These are phyloP conservation scores for Silene coronaria DNA, from an alignment of 179 eudicot genomes.

Conservation along the genomic window DNA sequence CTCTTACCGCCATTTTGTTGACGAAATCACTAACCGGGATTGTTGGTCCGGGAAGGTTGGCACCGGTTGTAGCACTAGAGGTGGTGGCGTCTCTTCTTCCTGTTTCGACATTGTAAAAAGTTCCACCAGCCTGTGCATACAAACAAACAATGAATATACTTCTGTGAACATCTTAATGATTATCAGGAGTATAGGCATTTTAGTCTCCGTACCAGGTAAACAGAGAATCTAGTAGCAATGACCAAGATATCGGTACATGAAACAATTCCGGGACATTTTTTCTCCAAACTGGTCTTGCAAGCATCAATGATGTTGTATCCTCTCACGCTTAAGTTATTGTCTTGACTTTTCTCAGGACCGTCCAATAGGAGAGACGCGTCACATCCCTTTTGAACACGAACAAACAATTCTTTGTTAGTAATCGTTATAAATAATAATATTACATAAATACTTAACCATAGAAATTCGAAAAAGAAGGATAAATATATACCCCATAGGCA, in stretches of 20 bases:
- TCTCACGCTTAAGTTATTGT: slow-evolving; percentile 39
- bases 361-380: slow-evolving; percentile 50
- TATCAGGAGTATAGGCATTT: background rate
- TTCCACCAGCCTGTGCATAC: slow-evolving; percentile 40
- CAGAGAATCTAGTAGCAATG: slow-evolving; percentile 47
- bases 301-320: slow-evolving; percentile 48
- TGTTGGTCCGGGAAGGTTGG: slow-evolving; percentile 36
- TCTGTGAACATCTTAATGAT: background rate
- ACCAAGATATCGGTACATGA: slow-evolving; percentile 62
- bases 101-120: slow-evolving; percentile 38
- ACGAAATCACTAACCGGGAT: slow-evolving; percentile 29
- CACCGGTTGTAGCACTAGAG: slow-evolving; percentile 28
- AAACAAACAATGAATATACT: background rate
- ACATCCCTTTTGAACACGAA: slow-evolving; percentile 20
- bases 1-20: slow-evolving; percentile 26
- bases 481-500: slow-evolving; percentile 33
- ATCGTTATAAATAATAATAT: background rate
- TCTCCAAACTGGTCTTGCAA: slow-evolving; percentile 39
- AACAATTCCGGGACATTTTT: slow-evolving; percentile 44
- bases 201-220: slow-evolving; percentile 29
- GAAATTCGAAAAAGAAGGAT: too few species aligned
- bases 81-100: slow-evolving; percentile 45
- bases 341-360: slow-evolving; percentile 47
- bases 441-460: background rate
- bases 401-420: background rate